Base-by-base conservation (phyloP, 2,329 filamentous ascomycete species). In the Orbilia brochopaga region DNA sequence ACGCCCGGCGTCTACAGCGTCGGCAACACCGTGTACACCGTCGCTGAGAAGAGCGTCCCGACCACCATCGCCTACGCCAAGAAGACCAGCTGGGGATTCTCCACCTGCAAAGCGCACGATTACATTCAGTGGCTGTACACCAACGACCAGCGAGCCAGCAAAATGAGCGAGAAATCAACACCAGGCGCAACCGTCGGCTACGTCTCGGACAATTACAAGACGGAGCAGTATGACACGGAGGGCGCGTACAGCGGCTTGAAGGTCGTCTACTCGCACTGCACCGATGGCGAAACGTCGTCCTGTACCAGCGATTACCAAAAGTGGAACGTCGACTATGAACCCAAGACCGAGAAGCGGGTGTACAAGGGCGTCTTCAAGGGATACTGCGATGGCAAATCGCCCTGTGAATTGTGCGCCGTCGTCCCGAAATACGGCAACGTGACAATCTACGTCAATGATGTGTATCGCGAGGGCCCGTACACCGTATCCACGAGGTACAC, bases 341-440 rank as follows among this genome's bases (percentile, higher is more conserved):
- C 1, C 53, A 63, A n/a, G 54, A 51, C 17, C 56, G 44, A n/a
- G 15, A 63, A 55, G 50, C 53, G 30, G 1, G 48, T 64, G n/a
- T 70, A 59, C 19, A 59, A 32, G 2, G 66, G 66, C 19, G 58
- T 35, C 48, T 70, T 63, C 19, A 59, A 32, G 2, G 66, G 66
- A 13, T 59, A 21, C 48, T 70, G 66, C 21, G 40, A 64, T 32
- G 65, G 65, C 15, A 37, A 57, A 15, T 48, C 54, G 15, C 58
- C 53, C 0, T 69, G 57, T 24, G 35, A 69, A 30, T 57, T 69
- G 8, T 57, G 44, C n/a, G 58, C 57, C 5, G 52, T 50, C 15
- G 23, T 62, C 11, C 35, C 30, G 13, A 51, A 53, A 2, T 24
- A 37, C 55, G 37, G 56, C 11, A 62, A 30, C 5, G 23, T n/a